A percentile compares a stretch with the other conserved stretches of the same genome.
Conservation (phyloP, 768 basidiomycete species). For the Tricholomella constricta region DNA sequence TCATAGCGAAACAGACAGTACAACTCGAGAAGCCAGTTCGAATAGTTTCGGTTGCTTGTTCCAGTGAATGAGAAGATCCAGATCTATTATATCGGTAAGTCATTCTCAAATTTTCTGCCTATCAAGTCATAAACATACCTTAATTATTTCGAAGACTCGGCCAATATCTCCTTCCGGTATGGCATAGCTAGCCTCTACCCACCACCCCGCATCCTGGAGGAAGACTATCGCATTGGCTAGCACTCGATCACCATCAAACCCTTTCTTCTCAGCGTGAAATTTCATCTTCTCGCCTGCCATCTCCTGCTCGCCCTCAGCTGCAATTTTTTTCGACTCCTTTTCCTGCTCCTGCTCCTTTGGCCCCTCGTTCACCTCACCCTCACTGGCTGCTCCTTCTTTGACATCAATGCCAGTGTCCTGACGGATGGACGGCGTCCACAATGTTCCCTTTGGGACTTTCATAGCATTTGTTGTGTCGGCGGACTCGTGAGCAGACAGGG, state of each 20-base stretch:
- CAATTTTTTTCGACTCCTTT: too few relatives aligned
- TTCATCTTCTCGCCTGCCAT: neutral
- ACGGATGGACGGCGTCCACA: neutral
- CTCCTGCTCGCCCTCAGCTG: too few relatives aligned
- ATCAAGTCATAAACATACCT: slow-evolving; percentile 17
- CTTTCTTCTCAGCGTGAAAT: slow-evolving; percentile 7
- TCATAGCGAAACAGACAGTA: slow-evolving; percentile 25
- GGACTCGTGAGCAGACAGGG: slow-evolving; percentile 7
- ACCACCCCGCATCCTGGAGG: slow-evolving; percentile 20
- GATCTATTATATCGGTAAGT: slow-evolving; percentile 9
- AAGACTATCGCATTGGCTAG: slow-evolving; percentile 24
- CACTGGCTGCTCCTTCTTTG: too few relatives aligned
- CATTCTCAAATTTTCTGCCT: neutral
- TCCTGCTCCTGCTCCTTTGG: neutral
- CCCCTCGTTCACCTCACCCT: too few relatives aligned
- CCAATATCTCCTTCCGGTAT: slow-evolving; percentile 32
- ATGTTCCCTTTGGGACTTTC: slow-evolving; percentile 3
- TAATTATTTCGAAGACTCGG: slow-evolving; percentile 26
- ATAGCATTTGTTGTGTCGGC: neutral
- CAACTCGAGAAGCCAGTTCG: slow-evolving; percentile 24
- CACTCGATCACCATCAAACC: slow-evolving; percentile 23
- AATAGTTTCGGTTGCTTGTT: slow-evolving; percentile 22
- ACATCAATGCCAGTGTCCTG: too few relatives aligned
- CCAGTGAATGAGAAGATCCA: slow-evolving; percentile 28
- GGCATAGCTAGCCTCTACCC: slow-evolving; percentile 22